Base-by-base conservation (phyloP, 2,329 filamentous ascomycete genomes). In the Fusarium duplospermum region DNA sequence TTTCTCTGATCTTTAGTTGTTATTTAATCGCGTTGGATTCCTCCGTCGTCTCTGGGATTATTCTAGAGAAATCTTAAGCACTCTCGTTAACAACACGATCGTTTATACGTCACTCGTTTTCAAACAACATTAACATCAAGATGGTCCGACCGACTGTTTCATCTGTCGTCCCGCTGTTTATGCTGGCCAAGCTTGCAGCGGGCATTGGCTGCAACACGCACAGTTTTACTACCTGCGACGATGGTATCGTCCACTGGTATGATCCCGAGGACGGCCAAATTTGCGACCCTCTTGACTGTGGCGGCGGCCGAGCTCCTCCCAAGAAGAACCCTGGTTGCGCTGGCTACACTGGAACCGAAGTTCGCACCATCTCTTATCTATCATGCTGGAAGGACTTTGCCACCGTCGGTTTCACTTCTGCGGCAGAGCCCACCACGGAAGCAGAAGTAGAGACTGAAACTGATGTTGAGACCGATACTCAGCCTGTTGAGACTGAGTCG, bases 221-320 rank as follows among this genome's bases (percentile, higher is more conserved):
- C 10, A 76, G 68, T 24, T 76, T n/a, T 27, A 74, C 71, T 14
- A 67, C 60, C 27, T 76, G 74, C 50, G 62, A 68, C 2, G 77
- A 79, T 11, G 66, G 62, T n/a, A 79, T 79, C 27, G 77, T 77
- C 1, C 78, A 79, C 33, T 80, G 76, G 76, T 89, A 85, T 73
- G 86, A 88, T 29, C 87, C 87, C 0, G 84, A 81, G 52, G 87
- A 82, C 47, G 87, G 87, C 69, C 86, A 89, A 76, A 82, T 89
- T 74, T 89, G 88, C 81, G 82, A 84, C 16, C 77, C 85, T 70
- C 82, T 87, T 59, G 87, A 89, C 82, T 89, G 88, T 72, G 87
- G 88, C 33, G 88, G 88, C 56, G 88, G 87, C 16, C 83, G 85
- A 56, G 87, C 87, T 24, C 87, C 87, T 1, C 84, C 85, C 33